Base-by-base conservation (phyloP, 2,329 filamentous ascomycete genomes). In the Cladorrhinum sp. region DNA sequence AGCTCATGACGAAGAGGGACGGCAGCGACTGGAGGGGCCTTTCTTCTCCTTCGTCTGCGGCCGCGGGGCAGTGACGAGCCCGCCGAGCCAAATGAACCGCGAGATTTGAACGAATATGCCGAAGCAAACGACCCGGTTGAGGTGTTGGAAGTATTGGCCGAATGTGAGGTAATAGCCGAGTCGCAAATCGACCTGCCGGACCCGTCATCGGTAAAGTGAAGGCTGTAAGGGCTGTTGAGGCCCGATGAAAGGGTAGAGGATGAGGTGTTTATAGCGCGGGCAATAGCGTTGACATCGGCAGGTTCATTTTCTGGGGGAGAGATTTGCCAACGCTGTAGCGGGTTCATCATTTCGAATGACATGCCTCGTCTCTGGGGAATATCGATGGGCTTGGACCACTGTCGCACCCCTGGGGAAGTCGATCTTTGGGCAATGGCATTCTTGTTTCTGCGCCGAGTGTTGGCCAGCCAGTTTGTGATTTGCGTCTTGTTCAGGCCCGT, bases 381-480 rank as follows among this genome's bases (percentile, higher is more conserved):
- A 64, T 93, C 86, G 63, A 96, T 87, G 4, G 87, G 85, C 59
- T 82, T 82, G 59, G 84, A 82, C 64, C 76, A 81, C 64, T 80
- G 82, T 24, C 85, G 82, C 50, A 88, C 77, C 66, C 88, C 85
- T 1, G 91, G 90, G 3, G 91, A 93, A 18, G 82, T 85, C 27
- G 85, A 86, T 64, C 88, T 82, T 51, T 85, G 85, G 1, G 84
- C 79, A 52, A 87, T 85, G 58, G 89, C 60, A 24, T 62, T 86
- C 77, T 96, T 96, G 68, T 90, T 88, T 64, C 92, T 84, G 59
- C 92, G 85, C 49, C 92, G 86, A 60, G 92, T 92, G 74, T 96
- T 96, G 61, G 92, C 92, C 51, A 96, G 85, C 92, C 92, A 96
- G 72, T 96, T 96, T 10, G 88, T 88, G 67, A 96, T 93, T 70